phyloP scores from a whole-genome alignment of 2,329 filamentous ascomycete species.

The Cadophora sp. region DNA sequence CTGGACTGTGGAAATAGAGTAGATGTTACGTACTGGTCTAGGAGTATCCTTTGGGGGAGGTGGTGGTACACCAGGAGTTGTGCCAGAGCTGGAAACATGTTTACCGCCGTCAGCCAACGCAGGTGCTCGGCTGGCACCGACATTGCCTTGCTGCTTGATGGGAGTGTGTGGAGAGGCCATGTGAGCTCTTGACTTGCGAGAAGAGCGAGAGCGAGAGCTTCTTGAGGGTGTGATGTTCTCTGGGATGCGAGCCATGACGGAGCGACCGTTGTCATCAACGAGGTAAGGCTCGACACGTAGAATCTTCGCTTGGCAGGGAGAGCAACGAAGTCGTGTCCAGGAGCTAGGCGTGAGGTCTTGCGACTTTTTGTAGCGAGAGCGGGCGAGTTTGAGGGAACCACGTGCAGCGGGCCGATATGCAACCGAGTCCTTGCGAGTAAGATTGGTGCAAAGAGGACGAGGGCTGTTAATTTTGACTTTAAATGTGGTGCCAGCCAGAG shows the following conservation, averaged over 20 bases:
- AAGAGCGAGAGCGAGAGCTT: slow-evolving; percentile 1
- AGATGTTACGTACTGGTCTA: slow-evolving; percentile 5
- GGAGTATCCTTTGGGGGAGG: slow-evolving; percentile 21
- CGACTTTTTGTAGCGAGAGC: background rate
- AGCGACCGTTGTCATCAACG: slow-evolving; percentile 12
- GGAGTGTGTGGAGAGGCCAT: slow-evolving; percentile 13
- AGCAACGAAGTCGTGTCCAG: background rate
- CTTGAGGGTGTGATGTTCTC: background rate
- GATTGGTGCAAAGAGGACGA: background rate
- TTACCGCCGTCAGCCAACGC: background rate
- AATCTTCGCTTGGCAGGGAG: background rate
- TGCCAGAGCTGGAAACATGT: background rate
- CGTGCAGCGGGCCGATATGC: slow-evolving; percentile 6
- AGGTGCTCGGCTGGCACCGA: background rate
- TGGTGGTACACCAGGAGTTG: slow-evolving; percentile 11
- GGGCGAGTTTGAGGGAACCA: background rate
- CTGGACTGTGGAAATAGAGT: background rate
- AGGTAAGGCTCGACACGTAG: slow-evolving; percentile 11
- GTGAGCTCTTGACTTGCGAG: background rate
- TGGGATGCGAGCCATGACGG: background rate
- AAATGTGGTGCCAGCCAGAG: background rate
- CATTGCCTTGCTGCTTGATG: background rate
- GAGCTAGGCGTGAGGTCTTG: background rate
- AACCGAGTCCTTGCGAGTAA: slow-evolving; percentile 13
- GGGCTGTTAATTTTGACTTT: slow-evolving; percentile 1